Evolutionary conservation across 306 rosid species (phyloP), one percentile per base, ranked within the genome.

Genomic region (Vigna unguiculata): DNA sequence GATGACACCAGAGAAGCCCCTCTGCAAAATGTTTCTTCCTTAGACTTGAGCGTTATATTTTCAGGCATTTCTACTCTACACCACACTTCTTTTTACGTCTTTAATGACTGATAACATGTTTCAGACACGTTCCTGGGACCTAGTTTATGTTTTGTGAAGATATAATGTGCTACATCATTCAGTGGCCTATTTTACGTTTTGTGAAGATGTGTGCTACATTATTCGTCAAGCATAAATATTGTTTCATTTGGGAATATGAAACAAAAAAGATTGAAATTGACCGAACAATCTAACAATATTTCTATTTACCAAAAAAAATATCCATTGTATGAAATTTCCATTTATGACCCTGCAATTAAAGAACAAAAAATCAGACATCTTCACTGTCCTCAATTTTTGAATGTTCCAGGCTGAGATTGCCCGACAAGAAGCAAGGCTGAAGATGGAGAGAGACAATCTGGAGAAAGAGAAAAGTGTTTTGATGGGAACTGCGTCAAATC

Each of bases 401-500:
- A 45, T 60, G 38, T 80, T 69, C 20, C 86, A 95, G 97, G 97
- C 96, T 25, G 97, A 92, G 84, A 88, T 95, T 81, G 88, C 97
- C 6, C 85, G 97, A 17, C 99, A 95, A 82, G 99, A 95, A 86
- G 93, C 96, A 25, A 91, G 97, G 84, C 81, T 92, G 72, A 90
- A 95, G 90, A 92, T 95, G 94, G 97, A 92, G 82, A 95, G 87
- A 76, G 97, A 95, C 64, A 95, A 95, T 85, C 97, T 95, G 6
- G 99, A 95, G 82, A 95, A 92, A 74, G 99, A 95, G 85, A 95
- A 92, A 75, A 95, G 99, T 61, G 93, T 95, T 67, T 85, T 92
- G 22, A 92, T 92, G 97, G 99, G 99, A 76, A 91, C 99, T 52
- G 99, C 99, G 6, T 95, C 97, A 46, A 92, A 83, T 86, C 99